Evolutionary conservation across 371 early-diverging fungal species (phyloP).

Genomic region (Rhizomucor miehei): DNA sequence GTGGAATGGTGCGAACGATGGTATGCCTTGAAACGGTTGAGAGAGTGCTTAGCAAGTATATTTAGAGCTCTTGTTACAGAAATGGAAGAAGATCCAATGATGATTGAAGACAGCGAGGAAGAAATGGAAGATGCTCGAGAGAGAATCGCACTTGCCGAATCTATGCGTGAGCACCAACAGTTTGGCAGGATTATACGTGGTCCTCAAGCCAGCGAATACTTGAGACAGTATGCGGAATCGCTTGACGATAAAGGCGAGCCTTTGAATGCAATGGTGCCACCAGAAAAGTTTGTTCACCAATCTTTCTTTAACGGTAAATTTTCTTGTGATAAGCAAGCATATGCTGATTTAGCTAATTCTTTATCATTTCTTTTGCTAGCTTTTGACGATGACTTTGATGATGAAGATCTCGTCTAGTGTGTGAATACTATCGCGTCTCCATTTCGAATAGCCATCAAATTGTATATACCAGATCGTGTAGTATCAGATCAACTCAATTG

Average conservation of each 20-base stretch:
- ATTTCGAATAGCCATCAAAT: no score
- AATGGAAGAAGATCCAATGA: conserved; percentile 6
- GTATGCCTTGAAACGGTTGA: neutral
- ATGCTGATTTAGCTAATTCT: neutral
- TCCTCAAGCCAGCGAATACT: neutral
- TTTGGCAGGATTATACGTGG: conserved; percentile 3
- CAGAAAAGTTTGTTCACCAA: conserved; percentile 17
- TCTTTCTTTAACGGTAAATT: conserved; percentile 14
- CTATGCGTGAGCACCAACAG: neutral
- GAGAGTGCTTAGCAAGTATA: no score
- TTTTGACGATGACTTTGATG: conserved; percentile 16
- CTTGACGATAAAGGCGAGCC: conserved; percentile 17
- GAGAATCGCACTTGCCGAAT: neutral
- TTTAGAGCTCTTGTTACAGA: no score
- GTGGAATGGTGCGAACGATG: conserved; percentile 1
- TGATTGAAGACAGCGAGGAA: conserved; percentile 9
- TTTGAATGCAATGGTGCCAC: conserved; percentile 2
- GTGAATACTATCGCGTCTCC: no score
- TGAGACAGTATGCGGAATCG: conserved; percentile 5
- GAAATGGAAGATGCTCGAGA: conserved; percentile 6
- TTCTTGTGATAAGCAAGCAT: neutral
- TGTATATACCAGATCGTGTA: no score
- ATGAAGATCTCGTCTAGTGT: conserved; percentile 9
- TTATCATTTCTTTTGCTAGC: conserved; percentile 1
- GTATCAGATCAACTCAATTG: no score